A percentile compares a stretch with the other conserved stretches of the same genome.
Evolutionary conservation across 495 filamentous ascomycete genomes (phyloP).

Genomic region (Hypoxylon perforatum): DNA sequence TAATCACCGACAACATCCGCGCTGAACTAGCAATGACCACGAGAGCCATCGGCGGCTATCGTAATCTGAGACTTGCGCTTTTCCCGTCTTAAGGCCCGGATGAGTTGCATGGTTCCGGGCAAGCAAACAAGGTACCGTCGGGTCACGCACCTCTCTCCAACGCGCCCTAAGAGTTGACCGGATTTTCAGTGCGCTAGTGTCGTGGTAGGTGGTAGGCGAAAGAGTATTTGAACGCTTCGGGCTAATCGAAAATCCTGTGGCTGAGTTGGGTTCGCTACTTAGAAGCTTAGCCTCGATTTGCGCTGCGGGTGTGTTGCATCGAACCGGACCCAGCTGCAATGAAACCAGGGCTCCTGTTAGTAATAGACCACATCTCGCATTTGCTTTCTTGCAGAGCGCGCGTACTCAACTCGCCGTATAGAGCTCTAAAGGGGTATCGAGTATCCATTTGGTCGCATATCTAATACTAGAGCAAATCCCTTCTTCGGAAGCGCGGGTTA

Average conservation of each 20-base stretch:
- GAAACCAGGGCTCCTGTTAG: constrained; percentile 33
- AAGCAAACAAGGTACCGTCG: constrained; percentile 27
- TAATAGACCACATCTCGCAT: constrained; percentile 40
- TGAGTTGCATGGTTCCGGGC: constrained; percentile 16
- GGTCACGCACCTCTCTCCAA: constrained; percentile 43
- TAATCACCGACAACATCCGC: constrained; percentile 23
- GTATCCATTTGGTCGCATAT: constrained; percentile 28
- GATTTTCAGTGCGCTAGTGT: constrained; percentile 30
- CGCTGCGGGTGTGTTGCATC: constrained; percentile 44
- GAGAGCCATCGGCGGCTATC: constrained; percentile 34
- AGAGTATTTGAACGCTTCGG: constrained; percentile 29
- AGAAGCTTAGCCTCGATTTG: constrained; percentile 42
- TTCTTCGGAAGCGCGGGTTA: constrained; percentile 26
- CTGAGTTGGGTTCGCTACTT: constrained; percentile 36
- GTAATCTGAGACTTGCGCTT: constrained; percentile 38
- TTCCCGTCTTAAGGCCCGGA: constrained; percentile 25
- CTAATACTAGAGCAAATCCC: constrained; percentile 18
- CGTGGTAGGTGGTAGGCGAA: constrained; percentile 37
- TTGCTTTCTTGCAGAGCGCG: constrained; percentile 28
- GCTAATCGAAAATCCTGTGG: constrained; percentile 38
- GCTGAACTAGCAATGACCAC: constrained; percentile 34
- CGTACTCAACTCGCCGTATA: constrained; percentile 25
- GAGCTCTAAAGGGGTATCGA: constrained; percentile 21
- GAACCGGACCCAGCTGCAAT: constrained; percentile 36
- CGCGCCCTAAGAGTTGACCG: constrained; percentile 2